A percentile compares a stretch with the other conserved stretches of the same genome.
Evolutionary conservation across 192 early-diverging fungal genomes (phyloP).

Genomic region (Gonapodya sp.): DNA sequence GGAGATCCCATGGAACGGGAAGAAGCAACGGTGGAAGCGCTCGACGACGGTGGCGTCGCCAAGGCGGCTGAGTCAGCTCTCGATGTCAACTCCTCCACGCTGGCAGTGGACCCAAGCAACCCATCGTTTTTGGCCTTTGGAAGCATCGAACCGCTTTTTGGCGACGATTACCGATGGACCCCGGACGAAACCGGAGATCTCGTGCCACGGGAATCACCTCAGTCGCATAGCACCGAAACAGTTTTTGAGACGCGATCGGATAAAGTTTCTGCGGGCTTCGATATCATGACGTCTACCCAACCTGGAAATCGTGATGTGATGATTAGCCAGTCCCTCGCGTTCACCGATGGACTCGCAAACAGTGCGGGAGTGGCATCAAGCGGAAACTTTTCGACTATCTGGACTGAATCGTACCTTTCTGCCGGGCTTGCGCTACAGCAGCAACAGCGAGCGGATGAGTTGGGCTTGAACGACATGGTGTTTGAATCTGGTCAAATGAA

Average conservation of each 20-base stretch:
- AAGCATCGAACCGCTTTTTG: neutral
- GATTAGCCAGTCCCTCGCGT: neutral
- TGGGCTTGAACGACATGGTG: neutral
- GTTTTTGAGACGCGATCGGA: neutral
- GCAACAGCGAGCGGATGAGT: neutral
- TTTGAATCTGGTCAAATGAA: neutral
- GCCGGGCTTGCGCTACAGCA: neutral
- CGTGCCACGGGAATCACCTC: neutral
- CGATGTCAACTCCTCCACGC: neutral
- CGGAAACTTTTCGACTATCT: neutral
- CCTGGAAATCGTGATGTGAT: neutral
- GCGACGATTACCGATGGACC: neutral
- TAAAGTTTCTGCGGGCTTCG: neutral
- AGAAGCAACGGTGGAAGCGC: too few species aligned
- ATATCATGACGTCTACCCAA: neutral
- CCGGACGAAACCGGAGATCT: neutral
- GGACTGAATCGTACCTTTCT: neutral
- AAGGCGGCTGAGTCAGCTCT: neutral
- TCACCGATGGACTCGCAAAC: neutral
- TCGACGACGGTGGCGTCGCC: neutral
- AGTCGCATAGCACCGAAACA: neutral
- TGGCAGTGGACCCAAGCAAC: neutral
- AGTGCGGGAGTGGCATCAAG: too few species aligned
- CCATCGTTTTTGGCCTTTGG: neutral
- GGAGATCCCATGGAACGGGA: neutral